Base-by-base conservation (phyloP, 352 stramenopile species). In the Phytophthora citrophthora region DNA sequence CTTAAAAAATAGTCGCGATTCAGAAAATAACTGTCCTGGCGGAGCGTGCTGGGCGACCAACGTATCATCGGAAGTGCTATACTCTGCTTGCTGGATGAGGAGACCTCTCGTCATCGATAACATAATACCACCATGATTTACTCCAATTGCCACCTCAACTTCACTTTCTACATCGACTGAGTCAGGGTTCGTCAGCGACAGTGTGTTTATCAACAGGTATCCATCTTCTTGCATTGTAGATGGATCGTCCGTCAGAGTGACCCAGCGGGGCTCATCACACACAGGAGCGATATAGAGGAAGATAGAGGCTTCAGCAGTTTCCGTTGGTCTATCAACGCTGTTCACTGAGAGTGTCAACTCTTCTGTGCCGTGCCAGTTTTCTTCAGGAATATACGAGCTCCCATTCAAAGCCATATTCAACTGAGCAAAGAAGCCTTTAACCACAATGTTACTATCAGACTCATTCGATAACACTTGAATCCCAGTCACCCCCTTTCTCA, bases 291-390 rank as follows among this genome's bases (percentile, higher is more conserved):
- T 70, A 46, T 74, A 79, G 10, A 90, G 41, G 12, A 70, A 76
- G 13, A 90, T 44, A 5, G 53, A 54, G 3, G 51, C 44, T 1
- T 49, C 54, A 7, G 51, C 50, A 41, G 12, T 24, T 32, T 64
- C 26, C 5, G 38, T 41, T 47, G 47, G 43, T n/a, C 36, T 54
- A 13, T 64, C 47, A 26, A 44, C 32, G 16, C 32, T 29, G 49
- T 48, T 29, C 13, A 57, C 68, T 0, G 52, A 68, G 7, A 93
- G 32, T 18, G 29, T 51, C 20, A 92, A 34, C n/a, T 73, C 49
- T 16, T 92, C 81, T 4, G 78, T 61, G 8, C 86, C 86, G 26
- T 78, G 88, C 79, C 82, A 93, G 61, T 93, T 63, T 36, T 13
- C 31, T 4, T 53, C 44, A 46, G 82, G 81, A 10, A 81, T 52